phyloP scores from a whole-genome alignment of 768 basidiomycete species.

The Pholiota molesta region DNA sequence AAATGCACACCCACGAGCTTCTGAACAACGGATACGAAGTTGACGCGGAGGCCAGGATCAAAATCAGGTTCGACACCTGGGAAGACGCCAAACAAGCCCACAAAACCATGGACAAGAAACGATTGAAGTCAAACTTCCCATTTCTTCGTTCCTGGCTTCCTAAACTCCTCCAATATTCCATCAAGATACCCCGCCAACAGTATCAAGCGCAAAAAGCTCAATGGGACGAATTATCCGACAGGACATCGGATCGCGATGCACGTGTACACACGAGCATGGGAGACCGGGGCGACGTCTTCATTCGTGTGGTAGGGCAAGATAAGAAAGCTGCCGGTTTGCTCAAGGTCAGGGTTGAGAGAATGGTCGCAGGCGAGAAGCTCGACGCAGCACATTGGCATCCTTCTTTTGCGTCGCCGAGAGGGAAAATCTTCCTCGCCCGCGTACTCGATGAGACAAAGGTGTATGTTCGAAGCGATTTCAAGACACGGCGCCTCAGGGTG shows the following conservation, averaged over 20 bases:
- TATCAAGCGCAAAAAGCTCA: slow-evolving; percentile 50
- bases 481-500: slow-evolving; percentile 44
- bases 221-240: slow-evolving; percentile 50
- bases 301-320: slow-evolving; percentile 52
- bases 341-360: slow-evolving; percentile 61
- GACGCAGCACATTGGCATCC: slow-evolving; percentile 51
- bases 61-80: slow-evolving; percentile 50
- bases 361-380: slow-evolving; percentile 53
- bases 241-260: slow-evolving; percentile 31
- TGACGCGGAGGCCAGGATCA: slow-evolving; percentile 29
- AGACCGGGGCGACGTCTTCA: slow-evolving; percentile 29
- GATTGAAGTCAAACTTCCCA: slow-evolving; percentile 20
- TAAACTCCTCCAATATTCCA: slow-evolving; percentile 52
- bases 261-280: slow-evolving; percentile 24
- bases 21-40: slow-evolving; percentile 8
- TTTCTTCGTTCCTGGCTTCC: slow-evolving; percentile 44
- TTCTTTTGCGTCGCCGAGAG: slow-evolving; percentile 33
- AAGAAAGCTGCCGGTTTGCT: slow-evolving; percentile 56
- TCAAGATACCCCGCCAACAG: slow-evolving; percentile 49
- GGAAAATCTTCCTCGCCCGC: slow-evolving; percentile 35
- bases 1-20: slow-evolving; percentile 20
- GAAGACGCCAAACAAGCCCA: slow-evolving; percentile 47
- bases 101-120: slow-evolving; percentile 34
- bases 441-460: slow-evolving; percentile 33
- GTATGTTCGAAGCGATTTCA: slow-evolving; percentile 49